Evolutionary conservation across 371 early-diverging fungal genomes (phyloP), one percentile per base, ranked within the genome.

Genomic region (Mortierella sp.): DNA sequence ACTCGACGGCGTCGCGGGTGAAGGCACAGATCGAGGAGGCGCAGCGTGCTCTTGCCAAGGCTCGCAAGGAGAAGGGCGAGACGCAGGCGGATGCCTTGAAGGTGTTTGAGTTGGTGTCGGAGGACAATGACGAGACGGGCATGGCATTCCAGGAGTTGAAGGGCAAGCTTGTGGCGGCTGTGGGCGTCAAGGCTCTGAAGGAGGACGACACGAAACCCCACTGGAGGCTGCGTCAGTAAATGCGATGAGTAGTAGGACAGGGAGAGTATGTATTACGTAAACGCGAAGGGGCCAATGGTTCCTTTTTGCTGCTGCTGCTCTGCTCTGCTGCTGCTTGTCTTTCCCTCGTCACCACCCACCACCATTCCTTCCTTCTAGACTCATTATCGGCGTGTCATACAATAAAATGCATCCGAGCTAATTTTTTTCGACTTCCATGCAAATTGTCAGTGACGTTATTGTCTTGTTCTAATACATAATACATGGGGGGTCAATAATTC

Each of bases 1-100:
- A 93, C 78, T 90, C 88, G 14, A 88, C 91, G 1, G 96, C 96
- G 0, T 94, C 95, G 10, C 83, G 84, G 70, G 92, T 93, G 75
- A 96, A 96, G 85, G 89, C 95, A 3, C 88, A 81, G 2, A 94
- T 96, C 73, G 96, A 96, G 83, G 94, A 95, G 44, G 88, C 89
- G 46, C 96, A 96, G 87, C 91, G 96, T 12, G 90, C 90, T 21
- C 73, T 93, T 77, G 93, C 95, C 56, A 94, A 93, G 88, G 90
- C 90, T 55, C 93, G 96, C n/a, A 91, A 89, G 11, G 91, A 90
- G 41, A 82, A 85, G 35, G 91, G 90, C 43, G 90, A 91, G 55
- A 90, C 82, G 56, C 96, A 96, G 93, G 85, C 87, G 4, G 71
- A 79, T 68, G 87, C 80, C 0, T 73, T 86, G 44, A 70, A 72